Evolutionary conservation across 208 protist genomes (phyloP), one percentile per base, ranked within the genome.

Genomic region (Wallacemonas sp.): DNA sequence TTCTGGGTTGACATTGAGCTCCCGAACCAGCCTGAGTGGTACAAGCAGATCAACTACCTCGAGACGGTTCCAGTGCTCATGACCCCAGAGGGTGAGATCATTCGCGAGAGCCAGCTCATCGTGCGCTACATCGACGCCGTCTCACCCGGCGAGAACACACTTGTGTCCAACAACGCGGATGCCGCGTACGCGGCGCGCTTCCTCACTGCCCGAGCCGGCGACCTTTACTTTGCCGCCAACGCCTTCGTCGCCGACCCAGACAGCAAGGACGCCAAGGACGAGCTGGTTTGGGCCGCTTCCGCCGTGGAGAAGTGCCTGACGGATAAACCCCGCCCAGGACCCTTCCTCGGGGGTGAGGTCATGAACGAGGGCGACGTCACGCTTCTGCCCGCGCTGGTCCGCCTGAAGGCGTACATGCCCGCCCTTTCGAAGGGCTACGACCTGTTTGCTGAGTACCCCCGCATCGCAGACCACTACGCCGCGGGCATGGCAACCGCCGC

Each of bases 51-150:
- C 39, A 92, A 92, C 70, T 57, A 44, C 27, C 80, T 77, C 34
- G 80, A 81, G 47, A 94, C 85, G 61, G 80, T 94, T 27, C 85
- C 88, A 2, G 62, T 73, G 30, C 55, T 94, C 16, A 61, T 83
- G 39, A 86, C 85, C 27, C 72, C 70, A 2, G 63, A 68, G 29
- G 88, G 85, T 11, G 74, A 86, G 29, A 67, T 74, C 29, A 64
- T 90, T 52, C 81, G 88, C 66, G 88, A 90, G 72, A 85, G 80
- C 56, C 72, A 76, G 61, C 69, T 75, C 34, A 82, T 89, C 64
- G 76, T 76, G 39, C 74, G 80, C 46, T 92, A 89, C 77, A 62
- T 94, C 48, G 83, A 89, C 71, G 19, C 49, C 24, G 41, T 72
- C 19, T 24, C 65, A 29, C 41, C 52, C 23, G 52, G 52, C 43